Conservation (phyloP, 1,139 yeast genomes). For the Candida smagusa region DNA sequence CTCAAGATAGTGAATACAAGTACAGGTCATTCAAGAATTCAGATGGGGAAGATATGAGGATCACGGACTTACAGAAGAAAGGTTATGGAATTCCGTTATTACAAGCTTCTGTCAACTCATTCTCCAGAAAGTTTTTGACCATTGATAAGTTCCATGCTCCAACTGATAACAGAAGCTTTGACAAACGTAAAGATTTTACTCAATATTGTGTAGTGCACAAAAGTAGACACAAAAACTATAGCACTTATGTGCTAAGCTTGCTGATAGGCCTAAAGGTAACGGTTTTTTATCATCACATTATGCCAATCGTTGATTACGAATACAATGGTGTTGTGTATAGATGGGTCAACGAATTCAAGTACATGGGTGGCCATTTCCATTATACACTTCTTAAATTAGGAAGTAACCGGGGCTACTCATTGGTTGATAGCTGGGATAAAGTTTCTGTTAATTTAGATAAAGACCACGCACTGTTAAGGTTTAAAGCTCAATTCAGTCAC, state of each 20-base stretch:
- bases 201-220: conserved; percentile 7
- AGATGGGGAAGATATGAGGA: neutral
- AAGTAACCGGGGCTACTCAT: conserved; percentile 5
- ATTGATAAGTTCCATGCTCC: conserved; percentile 2
- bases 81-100: conserved; percentile 10
- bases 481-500: neutral
- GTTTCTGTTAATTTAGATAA: conserved; percentile 1
- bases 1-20: too few species aligned
- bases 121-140: conserved; percentile 6
- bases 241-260: conserved; percentile 5
- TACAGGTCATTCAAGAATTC: too few species aligned
- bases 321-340: conserved; percentile 8
- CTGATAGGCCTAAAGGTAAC: conserved; percentile 3
- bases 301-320: conserved; percentile 9
- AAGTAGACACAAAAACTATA: conserved; percentile 4
- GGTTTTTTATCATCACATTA: conserved; percentile 7
- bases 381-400: conserved; percentile 6
- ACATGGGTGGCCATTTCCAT: neutral
- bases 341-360: conserved; percentile 7
- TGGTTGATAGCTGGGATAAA: conserved; percentile 9
- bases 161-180: neutral
- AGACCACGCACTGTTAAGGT: conserved; percentile 2
- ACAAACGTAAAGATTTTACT: conserved; percentile 4
- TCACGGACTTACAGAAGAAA: conserved; percentile 2
- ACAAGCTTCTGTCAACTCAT: conserved; percentile 1